These are phyloP conservation scores for Arthrobotrys conoides DNA, from an alignment of 2,329 filamentous ascomycete genomes.

Conservation along the genomic window DNA sequence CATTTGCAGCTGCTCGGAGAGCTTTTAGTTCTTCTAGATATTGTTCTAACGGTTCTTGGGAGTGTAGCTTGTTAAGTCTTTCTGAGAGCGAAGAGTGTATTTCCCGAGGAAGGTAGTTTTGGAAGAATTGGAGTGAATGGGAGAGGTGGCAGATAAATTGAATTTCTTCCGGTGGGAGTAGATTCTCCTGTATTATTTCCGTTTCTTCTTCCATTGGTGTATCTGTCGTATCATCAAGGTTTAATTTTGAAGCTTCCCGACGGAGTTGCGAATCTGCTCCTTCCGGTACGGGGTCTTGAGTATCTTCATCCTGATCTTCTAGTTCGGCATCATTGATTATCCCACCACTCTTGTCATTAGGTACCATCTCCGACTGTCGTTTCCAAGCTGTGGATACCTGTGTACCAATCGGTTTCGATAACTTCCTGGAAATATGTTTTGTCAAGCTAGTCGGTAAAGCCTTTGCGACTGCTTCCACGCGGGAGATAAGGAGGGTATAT, in stretches of 20 bases:
- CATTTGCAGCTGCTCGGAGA: slow-evolving; percentile 74
- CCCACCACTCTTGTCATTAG: background rate
- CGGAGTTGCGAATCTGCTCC: slow-evolving; percentile 68
- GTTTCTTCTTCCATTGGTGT: background rate
- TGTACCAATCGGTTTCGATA: slow-evolving; percentile 64
- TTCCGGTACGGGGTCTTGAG: slow-evolving; percentile 64
- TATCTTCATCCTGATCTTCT: slow-evolving; percentile 40
- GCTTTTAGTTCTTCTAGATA: slow-evolving; percentile 52
- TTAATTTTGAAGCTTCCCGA: slow-evolving; percentile 51
- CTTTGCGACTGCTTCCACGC: slow-evolving; percentile 52
- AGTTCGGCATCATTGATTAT: slow-evolving; percentile 47
- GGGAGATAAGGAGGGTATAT: slow-evolving; percentile 65
- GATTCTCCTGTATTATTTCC: slow-evolving; percentile 21
- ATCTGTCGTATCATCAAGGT: slow-evolving; percentile 42
- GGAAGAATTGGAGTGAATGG: slow-evolving; percentile 50
- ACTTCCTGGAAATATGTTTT: slow-evolving; percentile 44
- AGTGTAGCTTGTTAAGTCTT: slow-evolving; percentile 12
- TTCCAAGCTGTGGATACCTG: slow-evolving; percentile 43
- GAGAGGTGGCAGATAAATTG: slow-evolving; percentile 35
- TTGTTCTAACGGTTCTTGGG: slow-evolving; percentile 41
- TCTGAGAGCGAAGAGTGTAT: slow-evolving; percentile 22
- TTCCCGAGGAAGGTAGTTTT: slow-evolving; percentile 38
- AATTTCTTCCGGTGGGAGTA: slow-evolving; percentile 44
- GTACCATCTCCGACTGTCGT: slow-evolving; percentile 16
- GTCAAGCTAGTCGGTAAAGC: slow-evolving; percentile 36